Conservation (phyloP, 192 early-diverging fungal species). For the Physocladia obscura region DNA sequence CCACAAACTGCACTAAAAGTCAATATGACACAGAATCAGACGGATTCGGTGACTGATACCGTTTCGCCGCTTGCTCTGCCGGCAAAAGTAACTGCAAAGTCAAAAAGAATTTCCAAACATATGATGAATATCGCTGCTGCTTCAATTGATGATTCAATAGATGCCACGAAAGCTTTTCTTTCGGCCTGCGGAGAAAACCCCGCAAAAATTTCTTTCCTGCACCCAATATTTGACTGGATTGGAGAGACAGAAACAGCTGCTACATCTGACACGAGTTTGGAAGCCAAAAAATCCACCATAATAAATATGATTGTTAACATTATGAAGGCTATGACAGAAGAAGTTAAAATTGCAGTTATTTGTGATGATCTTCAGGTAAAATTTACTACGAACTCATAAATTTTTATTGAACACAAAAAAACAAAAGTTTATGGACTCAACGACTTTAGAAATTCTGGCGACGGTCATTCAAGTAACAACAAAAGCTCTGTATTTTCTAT, state of each 20-base stretch:
- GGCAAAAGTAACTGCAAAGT: background rate
- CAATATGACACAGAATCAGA: too few relatives aligned
- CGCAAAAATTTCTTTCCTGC: background rate
- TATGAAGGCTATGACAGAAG: constrained; percentile 27
- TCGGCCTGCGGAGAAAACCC: constrained; percentile 21
- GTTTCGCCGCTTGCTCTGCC: background rate
- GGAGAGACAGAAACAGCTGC: constrained; percentile 2
- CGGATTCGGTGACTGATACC: background rate
- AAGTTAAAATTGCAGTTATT: constrained; percentile 18
- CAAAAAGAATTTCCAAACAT: constrained; percentile 16
- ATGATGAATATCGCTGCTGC: background rate
- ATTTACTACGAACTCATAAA: background rate
- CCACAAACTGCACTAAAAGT: background rate
- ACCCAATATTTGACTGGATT: constrained; percentile 26
- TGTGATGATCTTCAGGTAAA: constrained; percentile 32
- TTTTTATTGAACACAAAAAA: background rate
- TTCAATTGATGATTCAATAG: constrained; percentile 13
- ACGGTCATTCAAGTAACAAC: constrained; percentile 9
- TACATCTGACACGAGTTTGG: background rate
- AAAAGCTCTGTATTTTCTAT: constrained; percentile 17
- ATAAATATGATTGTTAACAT: constrained; percentile 20
- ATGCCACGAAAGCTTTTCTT: constrained; percentile 18
- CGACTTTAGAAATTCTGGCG: constrained; percentile 13
- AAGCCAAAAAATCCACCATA: background rate
- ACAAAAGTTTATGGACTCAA: constrained; percentile 25